phyloP scores from a whole-genome alignment of 1,284 basidiomycete species.

The Moesziomyces antarcticus region DNA sequence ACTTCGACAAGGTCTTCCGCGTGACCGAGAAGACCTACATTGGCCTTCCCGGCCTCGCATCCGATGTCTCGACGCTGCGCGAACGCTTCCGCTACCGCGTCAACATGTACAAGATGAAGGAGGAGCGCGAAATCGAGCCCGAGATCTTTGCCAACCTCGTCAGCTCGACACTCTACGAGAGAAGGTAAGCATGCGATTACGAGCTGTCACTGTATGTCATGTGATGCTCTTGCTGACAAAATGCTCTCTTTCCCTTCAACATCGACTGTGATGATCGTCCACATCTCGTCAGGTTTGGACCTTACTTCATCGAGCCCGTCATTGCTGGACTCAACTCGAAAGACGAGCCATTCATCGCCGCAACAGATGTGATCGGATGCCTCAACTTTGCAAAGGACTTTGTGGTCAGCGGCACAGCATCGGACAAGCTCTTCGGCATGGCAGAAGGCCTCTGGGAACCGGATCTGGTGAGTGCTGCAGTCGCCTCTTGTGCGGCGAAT shows the following conservation, averaged over 20 bases:
- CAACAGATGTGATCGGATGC: slow-evolving; percentile 95
- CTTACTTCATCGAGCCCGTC: slow-evolving; percentile 97
- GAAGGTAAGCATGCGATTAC: slow-evolving; percentile 71
- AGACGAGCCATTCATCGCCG: slow-evolving; percentile 92
- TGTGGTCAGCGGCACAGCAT: slow-evolving; percentile 91
- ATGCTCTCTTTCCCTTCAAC: background rate
- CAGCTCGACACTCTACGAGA: slow-evolving; percentile 96
- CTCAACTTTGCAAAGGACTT: slow-evolving; percentile 96
- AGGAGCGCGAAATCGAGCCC: slow-evolving; percentile 95
- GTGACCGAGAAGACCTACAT: slow-evolving; percentile 92
- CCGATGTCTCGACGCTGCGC: slow-evolving; percentile 90
- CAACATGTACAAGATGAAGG: slow-evolving; percentile 99
- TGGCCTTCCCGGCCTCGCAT: slow-evolving; percentile 91
- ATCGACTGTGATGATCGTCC: background rate
- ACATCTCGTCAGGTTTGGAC: slow-evolving; percentile 77
- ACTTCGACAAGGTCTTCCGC: slow-evolving; percentile 97
- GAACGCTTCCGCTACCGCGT: slow-evolving; percentile 78
- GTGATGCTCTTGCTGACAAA: background rate
- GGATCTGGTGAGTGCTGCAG: slow-evolving; percentile 74
- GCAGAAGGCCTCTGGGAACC: slow-evolving; percentile 99
- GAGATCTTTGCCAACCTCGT: slow-evolving; percentile 96
- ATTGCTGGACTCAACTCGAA: slow-evolving; percentile 86
- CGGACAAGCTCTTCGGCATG: slow-evolving; percentile 92
- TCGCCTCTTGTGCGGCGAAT: background rate
- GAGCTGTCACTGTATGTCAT: background rate